Evolutionary conservation across 2,329 filamentous ascomycete species (phyloP).

Genomic region (Eurotiales sp.): DNA sequence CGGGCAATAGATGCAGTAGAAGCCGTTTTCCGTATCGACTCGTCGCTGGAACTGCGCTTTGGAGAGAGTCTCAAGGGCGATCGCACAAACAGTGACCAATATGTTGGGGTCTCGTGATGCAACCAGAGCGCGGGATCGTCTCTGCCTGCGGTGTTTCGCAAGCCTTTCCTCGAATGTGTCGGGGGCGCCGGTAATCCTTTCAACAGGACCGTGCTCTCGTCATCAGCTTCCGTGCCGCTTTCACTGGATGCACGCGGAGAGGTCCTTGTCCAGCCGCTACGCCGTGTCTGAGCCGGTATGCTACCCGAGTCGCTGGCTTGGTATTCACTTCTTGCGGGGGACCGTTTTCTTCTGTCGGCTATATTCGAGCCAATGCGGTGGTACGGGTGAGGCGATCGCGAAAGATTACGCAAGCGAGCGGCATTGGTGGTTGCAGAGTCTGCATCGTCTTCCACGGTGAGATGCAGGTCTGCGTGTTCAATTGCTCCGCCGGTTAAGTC

Average conservation of each 20-base stretch:
- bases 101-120: conserved; percentile 22
- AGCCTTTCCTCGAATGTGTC: conserved; percentile 68
- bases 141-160: conserved; percentile 48
- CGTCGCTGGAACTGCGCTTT: conserved; percentile 32
- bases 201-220: conserved; percentile 73
- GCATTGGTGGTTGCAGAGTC: not conserved
- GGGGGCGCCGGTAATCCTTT: conserved; percentile 79
- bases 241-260: conserved; percentile 66
- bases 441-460: conserved; percentile 15
- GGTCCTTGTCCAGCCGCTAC: conserved; percentile 39
- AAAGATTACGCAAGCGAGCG: conserved; percentile 1
- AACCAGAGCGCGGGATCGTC: conserved; percentile 28
- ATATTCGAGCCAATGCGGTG: conserved; percentile 50
- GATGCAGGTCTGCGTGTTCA: conserved; percentile 16
- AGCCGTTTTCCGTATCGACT: conserved; percentile 8
- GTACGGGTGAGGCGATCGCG: conserved; percentile 15
- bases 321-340: conserved; percentile 17
- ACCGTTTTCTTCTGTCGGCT: conserved; percentile 44
- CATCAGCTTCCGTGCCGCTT: conserved; percentile 91
- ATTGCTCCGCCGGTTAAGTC: not conserved
- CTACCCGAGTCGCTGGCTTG: conserved; percentile 6
- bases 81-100: conserved; percentile 30
- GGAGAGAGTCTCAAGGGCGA: conserved; percentile 23
- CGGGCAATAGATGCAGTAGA: not conserved
- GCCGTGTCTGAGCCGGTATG: conserved; percentile 7